A percentile compares a stretch with the other conserved stretches of the same genome.
Conservation (phyloP, 2,329 filamentous ascomycete species). For the Xylariales sp. region DNA sequence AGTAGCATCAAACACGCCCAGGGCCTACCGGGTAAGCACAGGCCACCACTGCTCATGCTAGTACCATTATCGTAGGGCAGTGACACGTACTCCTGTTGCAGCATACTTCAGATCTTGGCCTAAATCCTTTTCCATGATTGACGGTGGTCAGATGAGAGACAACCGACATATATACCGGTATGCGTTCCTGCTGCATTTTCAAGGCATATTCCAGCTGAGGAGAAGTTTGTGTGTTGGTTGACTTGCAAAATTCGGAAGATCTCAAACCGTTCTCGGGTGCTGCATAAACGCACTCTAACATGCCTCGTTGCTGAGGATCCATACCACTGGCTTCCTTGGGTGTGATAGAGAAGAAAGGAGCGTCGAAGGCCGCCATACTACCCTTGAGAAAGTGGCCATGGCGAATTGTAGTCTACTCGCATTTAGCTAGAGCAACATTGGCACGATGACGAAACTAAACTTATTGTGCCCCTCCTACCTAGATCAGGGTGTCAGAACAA, state of each 20-base stretch:
- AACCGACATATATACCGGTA: slow-evolving; percentile 40
- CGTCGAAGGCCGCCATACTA: slow-evolving; percentile 35
- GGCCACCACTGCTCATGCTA: background rate
- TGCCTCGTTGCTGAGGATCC: slow-evolving; percentile 38
- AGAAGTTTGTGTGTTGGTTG: slow-evolving; percentile 10
- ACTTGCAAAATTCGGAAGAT: background rate
- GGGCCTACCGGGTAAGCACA: background rate
- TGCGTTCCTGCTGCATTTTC: slow-evolving; percentile 33
- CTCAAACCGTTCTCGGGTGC: slow-evolving; percentile 37
- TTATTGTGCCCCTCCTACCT: slow-evolving; percentile 45
- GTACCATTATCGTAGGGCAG: background rate
- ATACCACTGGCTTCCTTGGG: slow-evolving; percentile 37
- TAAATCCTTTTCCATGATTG: slow-evolving; percentile 39
- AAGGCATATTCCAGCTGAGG: slow-evolving; percentile 36
- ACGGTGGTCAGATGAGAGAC: slow-evolving; percentile 37
- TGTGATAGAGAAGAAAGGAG: slow-evolving; percentile 41
- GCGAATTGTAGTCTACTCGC: slow-evolving; percentile 34
- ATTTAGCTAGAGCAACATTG: slow-evolving; percentile 4
- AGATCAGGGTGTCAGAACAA: slow-evolving; percentile 49
- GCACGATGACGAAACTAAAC: slow-evolving; percentile 13
- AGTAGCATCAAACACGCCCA: background rate
- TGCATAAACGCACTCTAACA: slow-evolving; percentile 36
- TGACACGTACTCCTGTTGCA: slow-evolving; percentile 34
- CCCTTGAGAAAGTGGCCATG: slow-evolving; percentile 38
- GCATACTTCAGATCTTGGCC: slow-evolving; percentile 36